Evolutionary conservation across 1,284 basidiomycete genomes (phyloP).

Genomic region (Rhodofomes roseus): DNA sequence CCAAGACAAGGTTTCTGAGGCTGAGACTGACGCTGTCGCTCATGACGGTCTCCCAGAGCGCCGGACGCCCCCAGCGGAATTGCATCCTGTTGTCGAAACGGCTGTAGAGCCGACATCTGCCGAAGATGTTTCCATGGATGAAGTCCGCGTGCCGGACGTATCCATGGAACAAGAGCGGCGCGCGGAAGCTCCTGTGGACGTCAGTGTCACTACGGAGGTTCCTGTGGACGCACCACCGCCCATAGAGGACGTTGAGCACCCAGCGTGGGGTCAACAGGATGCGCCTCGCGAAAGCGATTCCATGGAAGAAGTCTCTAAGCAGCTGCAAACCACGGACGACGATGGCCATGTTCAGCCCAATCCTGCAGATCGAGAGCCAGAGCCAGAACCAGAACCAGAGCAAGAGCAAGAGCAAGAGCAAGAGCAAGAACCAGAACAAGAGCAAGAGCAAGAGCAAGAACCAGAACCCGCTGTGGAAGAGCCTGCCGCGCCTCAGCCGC

Average conservation of each 20-base stretch:
- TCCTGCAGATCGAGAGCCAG: neutral
- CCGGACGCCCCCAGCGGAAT: neutral
- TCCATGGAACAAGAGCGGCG: neutral
- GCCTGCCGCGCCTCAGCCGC: neutral
- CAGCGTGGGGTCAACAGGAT: too few species aligned
- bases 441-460: conserved; percentile 26
- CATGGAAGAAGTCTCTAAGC: neutral
- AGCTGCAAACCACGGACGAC: neutral
- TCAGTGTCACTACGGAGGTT: neutral
- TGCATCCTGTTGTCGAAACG: neutral
- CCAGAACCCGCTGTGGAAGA: neutral
- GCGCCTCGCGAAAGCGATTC: neutral
- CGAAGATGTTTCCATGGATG: neutral
- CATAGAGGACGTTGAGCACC: neutral
- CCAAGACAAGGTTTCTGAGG: neutral
- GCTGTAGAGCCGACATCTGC: too few species aligned
- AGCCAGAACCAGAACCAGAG: neutral
- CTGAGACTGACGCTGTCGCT: neutral
- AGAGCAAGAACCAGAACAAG: neutral
- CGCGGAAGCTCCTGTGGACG: neutral
- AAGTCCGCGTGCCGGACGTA: neutral
- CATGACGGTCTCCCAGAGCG: neutral
- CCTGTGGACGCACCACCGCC: neutral
- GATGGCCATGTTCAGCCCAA: neutral
- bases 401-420: neutral